phyloP scores from a whole-genome alignment of 352 stramenopile genomes.

The Phytopythium helicoides region DNA sequence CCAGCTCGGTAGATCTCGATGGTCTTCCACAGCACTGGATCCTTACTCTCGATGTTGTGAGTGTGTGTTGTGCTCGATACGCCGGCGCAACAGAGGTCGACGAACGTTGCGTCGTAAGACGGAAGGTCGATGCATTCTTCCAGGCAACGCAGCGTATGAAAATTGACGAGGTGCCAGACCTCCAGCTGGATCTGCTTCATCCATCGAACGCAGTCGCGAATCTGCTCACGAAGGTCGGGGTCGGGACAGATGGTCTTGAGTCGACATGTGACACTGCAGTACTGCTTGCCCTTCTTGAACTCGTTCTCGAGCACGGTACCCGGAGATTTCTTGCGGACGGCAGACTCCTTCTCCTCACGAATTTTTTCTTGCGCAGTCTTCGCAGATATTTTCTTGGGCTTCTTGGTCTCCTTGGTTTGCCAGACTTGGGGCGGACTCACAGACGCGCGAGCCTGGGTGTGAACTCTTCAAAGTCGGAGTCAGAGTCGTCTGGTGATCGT shows the following conservation, averaged over 20 bases:
- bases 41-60: constrained; percentile 6
- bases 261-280: constrained; percentile 13
- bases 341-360: constrained; percentile 9
- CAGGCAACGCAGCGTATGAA: constrained; percentile 15
- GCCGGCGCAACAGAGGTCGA: constrained; percentile 13
- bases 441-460: too few relatives aligned
- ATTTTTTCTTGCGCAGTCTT: constrained; percentile 7
- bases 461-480: too few relatives aligned
- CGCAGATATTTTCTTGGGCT: constrained; percentile 10
- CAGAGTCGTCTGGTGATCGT: too few relatives aligned
- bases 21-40: constrained; percentile 9
- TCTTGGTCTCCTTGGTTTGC: too few relatives aligned
- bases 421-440: too few relatives aligned
- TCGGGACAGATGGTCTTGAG: constrained; percentile 8
- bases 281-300: constrained; percentile 9
- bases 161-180: constrained; percentile 16
- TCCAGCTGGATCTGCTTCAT: constrained; percentile 24
- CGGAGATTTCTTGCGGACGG: constrained; percentile 6
- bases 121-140: constrained; percentile 7
- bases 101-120: constrained; percentile 11
- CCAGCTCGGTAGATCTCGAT: constrained; percentile 6
- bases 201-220: constrained; percentile 6
- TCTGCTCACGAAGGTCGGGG: constrained; percentile 12
- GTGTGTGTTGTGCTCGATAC: constrained; percentile 6
- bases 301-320: constrained; percentile 8